Conservation (phyloP, 805 yeast genomes). For the Ogataea kodamae region DNA sequence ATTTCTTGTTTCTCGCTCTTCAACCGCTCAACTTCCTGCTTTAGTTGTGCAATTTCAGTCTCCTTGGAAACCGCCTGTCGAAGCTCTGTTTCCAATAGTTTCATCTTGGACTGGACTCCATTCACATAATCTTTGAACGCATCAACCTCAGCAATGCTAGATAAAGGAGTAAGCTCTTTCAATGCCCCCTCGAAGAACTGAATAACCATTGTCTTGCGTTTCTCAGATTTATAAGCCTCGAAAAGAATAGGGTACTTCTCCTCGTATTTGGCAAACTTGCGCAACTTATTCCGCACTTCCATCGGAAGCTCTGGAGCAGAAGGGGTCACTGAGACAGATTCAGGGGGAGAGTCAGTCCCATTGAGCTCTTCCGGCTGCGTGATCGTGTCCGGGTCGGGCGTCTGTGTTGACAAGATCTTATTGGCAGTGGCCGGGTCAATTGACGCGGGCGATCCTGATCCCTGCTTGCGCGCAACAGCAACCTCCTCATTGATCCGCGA, state of each 20-base stretch:
- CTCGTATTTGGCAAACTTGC: slow-evolving; percentile 82
- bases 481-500: slow-evolving; percentile 34
- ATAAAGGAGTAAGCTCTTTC: slow-evolving; percentile 76
- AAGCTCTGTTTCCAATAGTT: slow-evolving; percentile 63
- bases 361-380: slow-evolving; percentile 43
- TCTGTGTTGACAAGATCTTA: slow-evolving; percentile 36
- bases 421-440: slow-evolving; percentile 28
- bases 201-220: slow-evolving; percentile 59
- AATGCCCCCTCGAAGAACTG: slow-evolving; percentile 63
- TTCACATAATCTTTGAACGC: slow-evolving; percentile 65
- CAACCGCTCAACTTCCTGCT: slow-evolving; percentile 2
- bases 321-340: not conserved
- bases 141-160: slow-evolving; percentile 69
- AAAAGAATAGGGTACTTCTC: slow-evolving; percentile 82
- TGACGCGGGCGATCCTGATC: slow-evolving; percentile 14
- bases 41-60: slow-evolving; percentile 14
- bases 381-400: slow-evolving; percentile 47
- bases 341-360: slow-evolving; percentile 4
- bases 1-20: slow-evolving; percentile 4
- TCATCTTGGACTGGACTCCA: slow-evolving; percentile 57
- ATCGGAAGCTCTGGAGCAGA: slow-evolving; percentile 42
- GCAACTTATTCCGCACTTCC: slow-evolving; percentile 57
- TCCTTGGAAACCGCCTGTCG: slow-evolving; percentile 38
- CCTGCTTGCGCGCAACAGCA: slow-evolving; percentile 19
- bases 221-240: slow-evolving; percentile 82